Base-by-base conservation (phyloP, 192 early-diverging fungal genomes). In the Linnemannia exigua region DNA sequence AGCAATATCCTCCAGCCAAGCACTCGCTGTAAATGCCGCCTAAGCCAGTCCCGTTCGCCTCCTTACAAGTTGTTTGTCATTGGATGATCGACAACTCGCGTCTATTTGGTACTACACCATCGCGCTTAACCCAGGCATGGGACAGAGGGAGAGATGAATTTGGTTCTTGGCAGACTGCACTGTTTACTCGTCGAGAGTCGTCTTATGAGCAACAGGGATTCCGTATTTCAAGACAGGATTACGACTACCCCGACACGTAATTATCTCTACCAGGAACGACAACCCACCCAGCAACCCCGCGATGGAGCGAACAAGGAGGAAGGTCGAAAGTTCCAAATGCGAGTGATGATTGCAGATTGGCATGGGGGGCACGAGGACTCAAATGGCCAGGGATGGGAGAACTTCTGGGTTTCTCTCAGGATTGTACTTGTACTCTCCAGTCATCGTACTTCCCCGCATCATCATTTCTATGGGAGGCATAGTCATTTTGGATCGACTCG, bases 401-500 rank as follows among this genome's bases (percentile, higher is more conserved):
- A 19, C 52, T 11, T 22, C n/a, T 28, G 25, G 22, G 54, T 9
- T 58, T n/a, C 54, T 63, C 28, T 63, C 28, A 63, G 28, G 58
- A 31, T 31, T 15, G 58, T 63, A 12, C 58, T 15, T 63, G 58
- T 33, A 63, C 58, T 31, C 5, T 31, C 58, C 28, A 63, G 28
- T 63, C 58, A 14, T 31, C 3, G 28, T 22, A 31, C 8, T 63
- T 31, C 28, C n/a, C 58, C 28, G 58, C 28, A 31, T 63, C 58
- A 63, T 63, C 28, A 63, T 28, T 25, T 31, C 72, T 66, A n/a
- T 76, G 68, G 48, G 68, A 70, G 67, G 72, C 74, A 31, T 69
- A 61, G 66, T 66, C 25, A 75, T 75, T 81, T 81, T 76, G 79
- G 58, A 47, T 67, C 79, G 58, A 73, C 48, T 77, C 70, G 44